Evolutionary conservation across 2,329 filamentous ascomycete genomes (phyloP), one percentile per base, ranked within the genome.

Genomic region (Exophiala sp.): DNA sequence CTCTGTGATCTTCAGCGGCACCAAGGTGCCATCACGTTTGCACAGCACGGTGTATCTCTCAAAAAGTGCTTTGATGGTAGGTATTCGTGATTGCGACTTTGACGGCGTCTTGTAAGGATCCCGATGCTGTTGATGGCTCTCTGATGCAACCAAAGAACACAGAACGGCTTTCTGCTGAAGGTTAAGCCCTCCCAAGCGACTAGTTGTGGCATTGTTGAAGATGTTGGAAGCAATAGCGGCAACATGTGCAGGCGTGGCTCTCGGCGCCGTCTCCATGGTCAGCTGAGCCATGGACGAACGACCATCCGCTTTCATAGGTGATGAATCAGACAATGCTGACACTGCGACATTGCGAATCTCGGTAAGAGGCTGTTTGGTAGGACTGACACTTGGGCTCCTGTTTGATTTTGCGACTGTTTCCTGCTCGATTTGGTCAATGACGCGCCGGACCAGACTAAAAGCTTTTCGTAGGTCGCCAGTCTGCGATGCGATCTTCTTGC

Each of bases 161-260:
- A 99, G 79, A 0, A 92, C 91, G 3, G 92, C 94, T 70, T 96
- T 97, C 71, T 99, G 94, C 68, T 99, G 95, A 2, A 99, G 79
- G 68, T 97, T 99, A 52, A 99, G 82, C 3, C 86, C 85, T 69
- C 88, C 87, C 11, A 99, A 82, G 54, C 94, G 84, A 64, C 96
- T 90, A 10, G 80, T 83, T 1, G 91, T 88, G 34, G 91, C 91
- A 63, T 96, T 92, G 68, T 88, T 89, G 71, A 99, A 96, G 1
- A 90, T 88, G 3, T 89, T 84, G 0, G 91, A 85, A 0, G 94
- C 96, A 57, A 97, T 86, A 64, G 89, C 91, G 67, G 94, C 95
- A 65, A 99, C 83, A 68, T 99, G 94, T 1, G 84, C 84, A 62
- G 99, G 95, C 24, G 85, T 90, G 32, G 91, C 94, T 55, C 91